Base-by-base conservation (phyloP, 2,329 filamentous ascomycete genomes). In the Trichophyton schoenleinii region DNA sequence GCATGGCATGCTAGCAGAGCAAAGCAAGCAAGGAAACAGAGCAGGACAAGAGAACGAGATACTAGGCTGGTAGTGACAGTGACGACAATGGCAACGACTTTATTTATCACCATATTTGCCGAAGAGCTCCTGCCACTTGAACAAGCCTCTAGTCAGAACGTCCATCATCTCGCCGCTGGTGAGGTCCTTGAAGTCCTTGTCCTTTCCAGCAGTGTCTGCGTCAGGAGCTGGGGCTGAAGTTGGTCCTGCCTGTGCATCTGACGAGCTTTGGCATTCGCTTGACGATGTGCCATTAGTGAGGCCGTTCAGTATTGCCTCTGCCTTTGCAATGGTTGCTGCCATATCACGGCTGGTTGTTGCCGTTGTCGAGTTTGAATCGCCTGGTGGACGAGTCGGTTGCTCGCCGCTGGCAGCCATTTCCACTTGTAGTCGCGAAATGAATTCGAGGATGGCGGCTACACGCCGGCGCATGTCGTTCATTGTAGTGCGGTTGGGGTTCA, bases 121-220 rank as follows among this genome's bases (percentile, higher is more conserved):
- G 71, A 77, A 91, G 69, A 88, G 83, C 65, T 87, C 86, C 75
- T 95, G 89, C 89, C 89, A 95, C 69, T 88, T 87, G 66, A 92
- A 83, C 68, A 95, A 80, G 71, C 91, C 85, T 64, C 87, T 81
- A 64, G 87, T 91, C 71, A 95, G 74, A 67, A 85, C 81, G 71
- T 95, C 90, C 89, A 95, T 95, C 89, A 95, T 95, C 74, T 95
- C 89, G 65, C 89, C 79, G 67, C 87, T 91, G 62, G 79, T 88
- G 65, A 96, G 77, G 7, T 87, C 82, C 67, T 86, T 88, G 72
- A 95, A 95, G 0, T 86, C 81, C 67, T 69, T 72, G 62, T 77
- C 49, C 6, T 31, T 53, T 25, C 25, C 25, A 13, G 48, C 9
- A 7, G 49, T 15, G 34, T 20, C 44, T 3, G 44, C 18, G 13